Evolutionary conservation across 495 filamentous ascomycete genomes (phyloP).

Genomic region (Trichoderma virens): DNA sequence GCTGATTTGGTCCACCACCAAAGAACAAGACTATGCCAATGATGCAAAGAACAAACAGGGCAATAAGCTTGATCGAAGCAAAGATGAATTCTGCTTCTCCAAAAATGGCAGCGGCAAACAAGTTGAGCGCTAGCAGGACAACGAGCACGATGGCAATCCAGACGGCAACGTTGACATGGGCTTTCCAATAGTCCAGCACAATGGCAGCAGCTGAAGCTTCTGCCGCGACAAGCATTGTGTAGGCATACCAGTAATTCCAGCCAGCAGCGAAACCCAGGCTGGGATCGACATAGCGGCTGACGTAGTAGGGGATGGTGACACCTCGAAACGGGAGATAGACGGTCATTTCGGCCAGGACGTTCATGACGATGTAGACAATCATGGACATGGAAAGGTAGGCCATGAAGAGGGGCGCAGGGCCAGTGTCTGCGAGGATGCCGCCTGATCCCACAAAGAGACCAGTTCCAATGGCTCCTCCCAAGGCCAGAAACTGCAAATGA

Average conservation of each 20-base stretch:
- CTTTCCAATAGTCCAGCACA: constrained; percentile 49
- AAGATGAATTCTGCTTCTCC: constrained; percentile 61
- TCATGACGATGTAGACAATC: constrained; percentile 42
- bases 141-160: constrained; percentile 51
- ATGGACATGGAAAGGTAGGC: constrained; percentile 45
- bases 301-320: constrained; percentile 52
- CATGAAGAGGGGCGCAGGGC: constrained; percentile 44
- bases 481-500: constrained; percentile 66
- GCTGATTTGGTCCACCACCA: constrained; percentile 50
- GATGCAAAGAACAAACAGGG: constrained; percentile 60
- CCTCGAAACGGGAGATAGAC: constrained; percentile 58
- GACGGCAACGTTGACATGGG: constrained; percentile 42
- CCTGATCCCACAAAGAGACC: constrained; percentile 50
- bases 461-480: constrained; percentile 57
- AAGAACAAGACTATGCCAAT: constrained; percentile 66
- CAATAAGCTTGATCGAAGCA: constrained; percentile 60
- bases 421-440: constrained; percentile 36
- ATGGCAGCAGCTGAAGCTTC: constrained; percentile 44
- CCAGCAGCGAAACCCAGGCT: constrained; percentile 75
- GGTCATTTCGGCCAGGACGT: constrained; percentile 40
- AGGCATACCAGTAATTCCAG: constrained; percentile 59
- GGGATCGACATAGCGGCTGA: constrained; percentile 63
- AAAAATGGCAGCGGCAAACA: constrained; percentile 45
- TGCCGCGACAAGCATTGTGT: constrained; percentile 41
- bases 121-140: constrained; percentile 36